Percentiles rank a stretch among this genome's conserved stretches.
These are phyloP conservation scores for Cardiospermum halicacabum DNA, from an alignment of 345 rosid species.

Conservation along the genomic window DNA sequence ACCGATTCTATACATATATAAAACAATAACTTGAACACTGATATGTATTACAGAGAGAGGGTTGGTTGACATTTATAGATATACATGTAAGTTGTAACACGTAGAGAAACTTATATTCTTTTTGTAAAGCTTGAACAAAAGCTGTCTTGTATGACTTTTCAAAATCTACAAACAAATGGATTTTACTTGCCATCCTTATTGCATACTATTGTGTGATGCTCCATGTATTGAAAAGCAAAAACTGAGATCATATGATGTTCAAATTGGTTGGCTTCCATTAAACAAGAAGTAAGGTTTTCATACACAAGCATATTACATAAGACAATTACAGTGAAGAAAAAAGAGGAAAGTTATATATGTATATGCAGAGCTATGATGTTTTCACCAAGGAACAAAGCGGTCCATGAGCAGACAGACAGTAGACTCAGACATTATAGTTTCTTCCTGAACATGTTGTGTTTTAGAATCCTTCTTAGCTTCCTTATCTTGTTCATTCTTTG, in stretches of 20 bases:
- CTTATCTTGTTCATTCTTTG: slow-evolving; percentile 20
- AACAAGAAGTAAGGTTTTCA: not conserved
- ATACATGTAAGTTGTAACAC: not conserved
- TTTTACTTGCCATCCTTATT: not conserved
- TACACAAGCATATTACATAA: not conserved
- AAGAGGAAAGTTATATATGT: not conserved
- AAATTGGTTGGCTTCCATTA: not conserved
- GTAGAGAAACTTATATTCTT: not conserved
- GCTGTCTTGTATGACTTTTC: not conserved
- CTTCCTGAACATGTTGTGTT: slow-evolving; percentile 27
- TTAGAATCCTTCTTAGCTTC: slow-evolving; percentile 21
- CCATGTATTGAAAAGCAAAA: too few relatives aligned
- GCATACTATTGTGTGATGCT: not conserved
- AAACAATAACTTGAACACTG: not conserved
- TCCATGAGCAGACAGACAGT: slow-evolving; percentile 76
- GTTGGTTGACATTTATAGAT: not conserved
- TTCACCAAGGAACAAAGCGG: slow-evolving; percentile 73
- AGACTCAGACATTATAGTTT: slow-evolving; percentile 50
- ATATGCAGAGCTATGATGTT: not conserved
- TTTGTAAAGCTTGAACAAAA: not conserved
- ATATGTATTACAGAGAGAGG: not conserved
- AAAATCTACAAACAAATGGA: not conserved
- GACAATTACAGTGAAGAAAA: too few relatives aligned
- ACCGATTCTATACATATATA: not conserved
- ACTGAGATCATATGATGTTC: not conserved